Base-by-base conservation (phyloP, 2,329 filamentous ascomycete species). In the Penicillium crustosum region DNA sequence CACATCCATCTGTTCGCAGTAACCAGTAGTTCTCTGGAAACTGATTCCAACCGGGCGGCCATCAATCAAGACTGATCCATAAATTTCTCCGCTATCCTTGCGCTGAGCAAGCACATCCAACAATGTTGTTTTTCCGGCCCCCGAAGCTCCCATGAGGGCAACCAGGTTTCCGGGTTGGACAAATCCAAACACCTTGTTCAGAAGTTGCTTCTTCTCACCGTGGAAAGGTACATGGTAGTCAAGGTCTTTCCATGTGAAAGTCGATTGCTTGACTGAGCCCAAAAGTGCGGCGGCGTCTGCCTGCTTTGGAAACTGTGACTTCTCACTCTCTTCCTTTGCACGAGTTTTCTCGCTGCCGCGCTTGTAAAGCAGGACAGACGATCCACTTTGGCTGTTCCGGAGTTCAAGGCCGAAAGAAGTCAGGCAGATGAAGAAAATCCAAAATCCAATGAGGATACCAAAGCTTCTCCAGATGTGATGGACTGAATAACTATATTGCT, bases 211-310 rank as follows among this genome's bases (percentile, higher is more conserved):
- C 61, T 79, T 70, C 45, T 78, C 72, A 2, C 75, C 72, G 4
- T 79, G 75, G 49, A 75, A 78, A 4, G 57, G 76, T 60, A 81
- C 87, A 61, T 70, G 81, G 70, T 96, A 96, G 68, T 88, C 90
- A 51, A 96, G 84, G 55, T 89, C 82, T 70, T 92, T 89, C 89
- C 91, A 96, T 0, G 91, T 94, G 55, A 95, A 80, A 2, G 90
- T 81, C 39, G 86, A 86, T 60, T 88, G 85, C 49, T 88, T 87
- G 62, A 61, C 87, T 0, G 84, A 89, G 69, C 89, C 56, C 2
- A 59, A 43, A 6, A 71, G 59, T 0, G 61, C 55, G 6, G 33
- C 39, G 1, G 44, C 41, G 9, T 62, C 49, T 2, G 53, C 56
- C 12, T 44, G 2, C 17, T 44, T 17, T 15, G 51, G 15, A 8